phyloP scores from a whole-genome alignment of 805 yeast genomes.

The Saccharomycopsis javanensis region DNA sequence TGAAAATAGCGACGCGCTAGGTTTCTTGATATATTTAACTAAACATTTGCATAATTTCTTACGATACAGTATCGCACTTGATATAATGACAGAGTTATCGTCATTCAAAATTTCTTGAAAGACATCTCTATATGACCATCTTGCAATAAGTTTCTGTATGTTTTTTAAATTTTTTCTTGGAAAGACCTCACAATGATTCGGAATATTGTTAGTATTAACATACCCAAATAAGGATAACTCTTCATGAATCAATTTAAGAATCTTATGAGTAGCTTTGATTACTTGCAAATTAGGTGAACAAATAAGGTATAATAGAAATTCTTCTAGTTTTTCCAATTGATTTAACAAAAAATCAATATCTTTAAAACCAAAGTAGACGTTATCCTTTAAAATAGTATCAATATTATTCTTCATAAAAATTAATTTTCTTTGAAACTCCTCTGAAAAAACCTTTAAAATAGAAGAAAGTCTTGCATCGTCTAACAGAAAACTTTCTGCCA shows the following conservation, averaged over 20 bases:
- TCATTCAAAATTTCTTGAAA: not conserved
- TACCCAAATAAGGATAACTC: slow-evolving; percentile 1
- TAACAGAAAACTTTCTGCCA: not conserved
- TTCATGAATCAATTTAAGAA: not conserved
- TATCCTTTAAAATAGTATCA: not conserved
- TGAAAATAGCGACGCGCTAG: not conserved
- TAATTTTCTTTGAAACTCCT: not conserved
- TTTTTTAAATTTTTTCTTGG: not conserved
- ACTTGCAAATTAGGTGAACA: slow-evolving; percentile 1
- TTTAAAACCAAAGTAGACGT: not conserved
- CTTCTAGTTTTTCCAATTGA: slow-evolving; percentile 2
- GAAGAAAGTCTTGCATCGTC: not conserved
- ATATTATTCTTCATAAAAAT: not conserved
- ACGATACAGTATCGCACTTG: not conserved
- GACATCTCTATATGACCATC: slow-evolving; percentile 1
- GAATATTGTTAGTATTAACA: not conserved
- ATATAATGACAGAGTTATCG: not conserved
- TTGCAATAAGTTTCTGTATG: not conserved
- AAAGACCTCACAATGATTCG: not conserved
- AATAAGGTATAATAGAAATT: not conserved
- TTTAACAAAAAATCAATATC: not conserved
- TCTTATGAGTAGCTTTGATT: not conserved
- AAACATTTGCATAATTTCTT: slow-evolving; percentile 1
- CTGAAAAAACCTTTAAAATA: slow-evolving; percentile 3
- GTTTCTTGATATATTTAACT: not conserved